A percentile compares a stretch with the other conserved stretches of the same genome.
Evolutionary conservation across 2,329 filamentous ascomycete species (phyloP).

Genomic region (Tolypocladium tundrense): DNA sequence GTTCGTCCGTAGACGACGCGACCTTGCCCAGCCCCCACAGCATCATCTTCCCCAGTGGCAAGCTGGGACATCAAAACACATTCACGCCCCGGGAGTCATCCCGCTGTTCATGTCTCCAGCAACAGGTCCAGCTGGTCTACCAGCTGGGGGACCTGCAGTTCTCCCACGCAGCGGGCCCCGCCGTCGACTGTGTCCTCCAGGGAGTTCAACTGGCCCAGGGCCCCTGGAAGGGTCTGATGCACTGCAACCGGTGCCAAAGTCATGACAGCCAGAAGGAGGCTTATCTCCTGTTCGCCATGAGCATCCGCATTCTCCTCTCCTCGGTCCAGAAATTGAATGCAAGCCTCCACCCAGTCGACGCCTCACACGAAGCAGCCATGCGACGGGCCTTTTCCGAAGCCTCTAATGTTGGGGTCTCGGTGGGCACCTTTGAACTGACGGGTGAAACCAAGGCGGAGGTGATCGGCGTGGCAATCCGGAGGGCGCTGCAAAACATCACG

Average conservation of each 20-base stretch:
- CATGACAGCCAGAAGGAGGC: not conserved
- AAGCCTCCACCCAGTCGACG: not conserved
- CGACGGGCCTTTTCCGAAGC: too few species aligned
- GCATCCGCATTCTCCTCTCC: not conserved
- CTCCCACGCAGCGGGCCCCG: not conserved
- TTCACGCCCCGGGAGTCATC: not conserved
- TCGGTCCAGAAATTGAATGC: not conserved
- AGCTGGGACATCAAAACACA: too few species aligned
- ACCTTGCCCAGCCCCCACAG: too few species aligned
- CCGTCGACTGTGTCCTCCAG: not conserved
- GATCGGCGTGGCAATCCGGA: not conserved
- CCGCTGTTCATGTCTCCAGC: not conserved
- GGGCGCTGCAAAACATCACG: not conserved
- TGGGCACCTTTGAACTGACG: not conserved
- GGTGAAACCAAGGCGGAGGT: not conserved
- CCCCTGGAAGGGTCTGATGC: not conserved
- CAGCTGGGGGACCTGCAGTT: slow-evolving; percentile 1
- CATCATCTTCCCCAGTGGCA: too few species aligned
- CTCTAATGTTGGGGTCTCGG: not conserved
- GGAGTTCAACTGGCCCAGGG: not conserved
- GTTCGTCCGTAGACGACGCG: not conserved
- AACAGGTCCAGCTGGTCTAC: not conserved
- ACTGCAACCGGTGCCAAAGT: not conserved
- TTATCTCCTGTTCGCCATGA: not conserved
- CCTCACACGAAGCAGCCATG: not conserved